Base-by-base conservation (phyloP, 805 yeast species). In the Cyberlindnera maclurae region DNA sequence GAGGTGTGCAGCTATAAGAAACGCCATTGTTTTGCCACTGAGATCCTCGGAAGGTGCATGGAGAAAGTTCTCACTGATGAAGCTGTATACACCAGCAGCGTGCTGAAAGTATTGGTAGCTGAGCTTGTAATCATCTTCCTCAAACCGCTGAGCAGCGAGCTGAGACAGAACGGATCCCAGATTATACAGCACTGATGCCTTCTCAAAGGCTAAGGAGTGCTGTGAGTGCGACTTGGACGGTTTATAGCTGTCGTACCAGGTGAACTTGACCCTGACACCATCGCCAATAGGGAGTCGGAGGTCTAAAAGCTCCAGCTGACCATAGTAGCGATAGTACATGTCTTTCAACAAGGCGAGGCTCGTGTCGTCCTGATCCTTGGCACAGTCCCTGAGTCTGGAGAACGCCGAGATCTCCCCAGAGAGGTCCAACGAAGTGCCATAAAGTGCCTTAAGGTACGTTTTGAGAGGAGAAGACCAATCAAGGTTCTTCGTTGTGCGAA, bases 1-100 rank as follows among this genome's bases (percentile, higher is more conserved):
- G 39, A 87, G 64, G 75, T 82, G 77, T 39, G 89, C 58, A 46
- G 71, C 71, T 12, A 70, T 57, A 36, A 90, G 67, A 27, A 85
- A 79, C 31, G 70, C 68, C 9, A 85, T 75, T 1, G 86, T 77
- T 16, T 80, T 75, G 26, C 82, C 82, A 43, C 72, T 67, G 36
- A 89, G 63, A 59, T 90, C 98, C 5, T 70, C 65, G 4, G 88
- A 76, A 1, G 97, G 96, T 0, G 96, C 90, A 60, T 89, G 93
- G 34, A 88, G 63, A 59, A 90, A 90, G 59, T 82, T 84, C 48
- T 83, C 90, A 32, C 80, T 70, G 18, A 89, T 65, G 48, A 75
- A 84, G 43, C 73, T 70, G 52, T 73, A 82, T 24, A 87, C 71
- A 1, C 96, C 94, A 4, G 93, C 82, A 2, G 96, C 77, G 41